Evolutionary conservation across 345 rosid genomes (phyloP).

Genomic region (Draba incana): DNA sequence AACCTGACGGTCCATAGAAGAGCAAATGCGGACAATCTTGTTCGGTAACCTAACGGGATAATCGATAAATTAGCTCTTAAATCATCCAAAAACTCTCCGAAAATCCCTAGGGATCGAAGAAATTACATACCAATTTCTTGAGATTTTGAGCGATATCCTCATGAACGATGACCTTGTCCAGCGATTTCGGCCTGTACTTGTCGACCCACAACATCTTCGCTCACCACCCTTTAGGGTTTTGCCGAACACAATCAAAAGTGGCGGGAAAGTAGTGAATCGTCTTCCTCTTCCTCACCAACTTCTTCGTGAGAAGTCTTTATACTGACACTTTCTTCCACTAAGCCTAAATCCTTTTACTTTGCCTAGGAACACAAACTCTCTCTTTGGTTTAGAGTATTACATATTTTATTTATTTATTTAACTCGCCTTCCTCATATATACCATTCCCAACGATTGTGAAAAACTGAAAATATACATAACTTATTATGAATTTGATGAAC

Average conservation of each 20-base stretch:
- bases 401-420: too few species aligned
- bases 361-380: conserved; percentile 7
- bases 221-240: neutral
- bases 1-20: conserved; percentile 95
- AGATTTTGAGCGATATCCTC: conserved; percentile 82
- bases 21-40: conserved; percentile 98
- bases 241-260: conserved; percentile 18
- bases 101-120: conserved; percentile 27
- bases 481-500: too few species aligned
- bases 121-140: conserved; percentile 71
- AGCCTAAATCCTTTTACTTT: too few species aligned
- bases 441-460: too few species aligned
- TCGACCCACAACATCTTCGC: conserved; percentile 95
- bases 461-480: too few species aligned
- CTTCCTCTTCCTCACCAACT: conserved; percentile 26
- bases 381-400: neutral
- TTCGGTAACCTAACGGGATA: conserved; percentile 62
- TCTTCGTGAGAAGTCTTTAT: conserved; percentile 9
- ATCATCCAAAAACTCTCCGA: neutral
- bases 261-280: conserved; percentile 42
- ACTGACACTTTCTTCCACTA: neutral
- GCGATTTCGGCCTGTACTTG: conserved; percentile 95
- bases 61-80: neutral
- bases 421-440: too few species aligned
- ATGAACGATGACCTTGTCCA: conserved; percentile 78